These are phyloP conservation scores for Chlorella sp. DNA, from an alignment of 139 green algal genomes.

Conservation along the genomic window DNA sequence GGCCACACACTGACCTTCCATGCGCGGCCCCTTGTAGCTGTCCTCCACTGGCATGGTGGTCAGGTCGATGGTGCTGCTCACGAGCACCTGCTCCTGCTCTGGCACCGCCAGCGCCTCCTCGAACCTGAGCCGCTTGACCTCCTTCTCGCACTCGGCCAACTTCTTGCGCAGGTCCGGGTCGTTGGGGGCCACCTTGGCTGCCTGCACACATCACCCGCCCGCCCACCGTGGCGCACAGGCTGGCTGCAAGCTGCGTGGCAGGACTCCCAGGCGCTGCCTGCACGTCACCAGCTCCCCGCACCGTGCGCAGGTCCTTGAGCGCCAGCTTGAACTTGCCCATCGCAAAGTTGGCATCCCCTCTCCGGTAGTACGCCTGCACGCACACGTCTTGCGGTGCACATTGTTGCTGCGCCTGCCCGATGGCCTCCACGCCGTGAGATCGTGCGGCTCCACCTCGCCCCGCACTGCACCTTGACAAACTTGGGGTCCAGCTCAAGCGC, in stretches of 20 bases:
- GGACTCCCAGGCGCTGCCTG: too few relatives aligned
- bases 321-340: slow-evolving; percentile 86
- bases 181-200: slow-evolving; percentile 61
- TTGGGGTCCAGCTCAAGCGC: slow-evolving; percentile 79
- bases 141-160: slow-evolving; percentile 84
- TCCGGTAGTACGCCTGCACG: slow-evolving; percentile 88
- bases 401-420: background rate
- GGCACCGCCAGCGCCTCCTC: slow-evolving; percentile 70
- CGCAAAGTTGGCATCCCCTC: slow-evolving; percentile 81
- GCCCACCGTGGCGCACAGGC: too few relatives aligned
- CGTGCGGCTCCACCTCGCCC: background rate
- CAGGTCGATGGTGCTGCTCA: slow-evolving; percentile 59
- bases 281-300: slow-evolving; percentile 21
- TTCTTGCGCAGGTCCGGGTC: slow-evolving; percentile 89
- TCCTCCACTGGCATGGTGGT: slow-evolving; percentile 73
- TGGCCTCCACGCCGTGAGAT: background rate
- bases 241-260: background rate
- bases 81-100: slow-evolving; percentile 26
- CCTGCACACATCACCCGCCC: too few relatives aligned
- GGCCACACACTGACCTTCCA: slow-evolving; percentile 70
- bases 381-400: too few relatives aligned
- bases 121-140: slow-evolving; percentile 82
- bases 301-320: slow-evolving; percentile 83
- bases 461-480: slow-evolving; percentile 82
- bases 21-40: slow-evolving; percentile 74